phyloP scores from a whole-genome alignment of 306 rosid genomes.

The Alnus rubra region DNA sequence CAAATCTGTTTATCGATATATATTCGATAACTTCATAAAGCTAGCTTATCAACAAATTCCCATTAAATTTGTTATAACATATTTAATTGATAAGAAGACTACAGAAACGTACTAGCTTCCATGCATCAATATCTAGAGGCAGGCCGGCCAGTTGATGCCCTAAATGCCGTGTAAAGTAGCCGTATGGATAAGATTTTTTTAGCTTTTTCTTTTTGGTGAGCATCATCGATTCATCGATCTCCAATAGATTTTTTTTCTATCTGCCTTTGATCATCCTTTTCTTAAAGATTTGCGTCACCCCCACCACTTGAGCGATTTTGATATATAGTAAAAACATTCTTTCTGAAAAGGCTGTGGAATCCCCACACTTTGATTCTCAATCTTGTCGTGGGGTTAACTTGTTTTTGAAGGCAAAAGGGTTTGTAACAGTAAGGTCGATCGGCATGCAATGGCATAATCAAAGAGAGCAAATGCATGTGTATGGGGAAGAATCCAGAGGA shows the following conservation, averaged over 20 bases:
- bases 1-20: too few species aligned
- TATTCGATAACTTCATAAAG: too few species aligned
- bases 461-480: not conserved
- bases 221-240: not conserved
- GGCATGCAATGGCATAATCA: slow-evolving; percentile 18
- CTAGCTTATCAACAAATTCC: slow-evolving; percentile 22
- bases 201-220: slow-evolving; percentile 29
- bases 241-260: not conserved
- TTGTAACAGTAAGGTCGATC: slow-evolving; percentile 2
- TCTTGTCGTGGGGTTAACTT: slow-evolving; percentile 4
- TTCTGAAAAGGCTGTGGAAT: slow-evolving; percentile 25
- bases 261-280: slow-evolving; percentile 12
- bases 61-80: slow-evolving; percentile 2
- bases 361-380: slow-evolving; percentile 26
- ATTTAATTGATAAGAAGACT: slow-evolving; percentile 24
- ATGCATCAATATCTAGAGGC: slow-evolving; percentile 10
- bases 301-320: slow-evolving; percentile 25
- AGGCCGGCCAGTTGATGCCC: slow-evolving; percentile 20
- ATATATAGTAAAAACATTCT: slow-evolving; percentile 19
- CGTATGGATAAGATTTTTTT: slow-evolving; percentile 48
- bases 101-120: slow-evolving; percentile 1
- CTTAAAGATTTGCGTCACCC: slow-evolving; percentile 43
- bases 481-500: not conserved
- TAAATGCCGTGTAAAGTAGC: slow-evolving; percentile 58
- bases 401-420: not conserved